A percentile compares a stretch with the other conserved stretches of the same genome.
These are phyloP conservation scores for Euphorbia pulcherrima DNA, from an alignment of 345 rosid species.

Conservation along the genomic window DNA sequence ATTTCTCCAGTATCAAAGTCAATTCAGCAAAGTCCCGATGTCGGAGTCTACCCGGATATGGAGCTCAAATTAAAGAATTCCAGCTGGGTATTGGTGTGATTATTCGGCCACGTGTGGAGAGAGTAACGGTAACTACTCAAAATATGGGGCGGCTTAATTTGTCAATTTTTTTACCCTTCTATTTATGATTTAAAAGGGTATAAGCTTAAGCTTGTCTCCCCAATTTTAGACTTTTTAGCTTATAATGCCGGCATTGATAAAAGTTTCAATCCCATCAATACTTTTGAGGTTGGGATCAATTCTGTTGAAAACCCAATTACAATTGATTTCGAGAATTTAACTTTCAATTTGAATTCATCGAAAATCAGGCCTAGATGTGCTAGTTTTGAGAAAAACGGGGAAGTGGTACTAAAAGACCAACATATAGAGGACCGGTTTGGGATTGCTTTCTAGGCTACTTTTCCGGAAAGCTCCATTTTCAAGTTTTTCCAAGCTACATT, in stretches of 20 bases:
- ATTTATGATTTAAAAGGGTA: conserved; percentile 80
- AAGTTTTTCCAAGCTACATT: too few species aligned
- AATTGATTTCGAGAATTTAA: conserved; percentile 48
- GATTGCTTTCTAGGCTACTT: too few species aligned
- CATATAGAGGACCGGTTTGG: too few species aligned
- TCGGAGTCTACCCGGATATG: conserved; percentile 83
- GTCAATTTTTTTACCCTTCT: conserved; percentile 69
- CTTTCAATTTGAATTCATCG: conserved; percentile 21
- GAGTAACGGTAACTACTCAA: conserved; percentile 74
- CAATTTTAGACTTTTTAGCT: conserved; percentile 74
- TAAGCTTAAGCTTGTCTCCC: conserved; percentile 64
- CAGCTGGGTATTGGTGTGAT: conserved; percentile 51
- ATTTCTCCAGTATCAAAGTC: conserved; percentile 66
- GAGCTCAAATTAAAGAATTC: conserved; percentile 69
- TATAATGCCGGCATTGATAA: conserved; percentile 45
- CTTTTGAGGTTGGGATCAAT: conserved; percentile 54
- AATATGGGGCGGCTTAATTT: conserved; percentile 58
- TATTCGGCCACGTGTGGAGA: conserved; percentile 78
- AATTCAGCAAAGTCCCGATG: conserved; percentile 69
- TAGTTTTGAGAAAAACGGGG: conserved; percentile 57
- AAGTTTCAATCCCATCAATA: conserved; percentile 30
- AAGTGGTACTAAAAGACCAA: conserved; percentile 44
- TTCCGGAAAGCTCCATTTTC: too few species aligned
- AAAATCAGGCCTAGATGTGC: conserved; percentile 61
- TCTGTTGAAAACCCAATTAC: conserved; percentile 53